Base-by-base conservation (phyloP, 2,329 filamentous ascomycete species). In the Paraphoma chrysanthemicola region DNA sequence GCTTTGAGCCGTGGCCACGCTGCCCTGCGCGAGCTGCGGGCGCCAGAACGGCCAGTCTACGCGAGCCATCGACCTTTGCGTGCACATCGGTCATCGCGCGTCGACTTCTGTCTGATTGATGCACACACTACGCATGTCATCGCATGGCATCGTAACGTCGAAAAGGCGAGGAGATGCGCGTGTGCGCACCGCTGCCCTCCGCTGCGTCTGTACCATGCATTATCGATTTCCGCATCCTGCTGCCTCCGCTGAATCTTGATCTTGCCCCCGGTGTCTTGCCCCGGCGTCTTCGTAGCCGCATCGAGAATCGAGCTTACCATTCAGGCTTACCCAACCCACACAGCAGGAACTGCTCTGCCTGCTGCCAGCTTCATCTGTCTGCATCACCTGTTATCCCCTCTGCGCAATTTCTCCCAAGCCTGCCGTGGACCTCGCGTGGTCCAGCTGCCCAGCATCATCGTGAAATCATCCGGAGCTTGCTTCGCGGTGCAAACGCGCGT, bases 381-480 rank as follows among this genome's bases (percentile, higher is more conserved):
- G 39, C 39, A 44, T 39, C 49, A 39, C 46, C 30, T 49, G 46
- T 41, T 50, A 12, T 44, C 29, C 18, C 41, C n/a, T 42, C 14
- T 36, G 18, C 16, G 36, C 17, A 10, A 39, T 53, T 49, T 41
- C 29, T 43, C 36, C 51, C 43, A 9, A 42, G 36, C 38, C 39
- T 48, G 54, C 54, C 56, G 55, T 54, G 53, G 41, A 48, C 51
- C 38, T 41, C 29, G 48, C 41, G 51, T 39, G 41, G 48, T 44
- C 47, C 43, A 49, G 49, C 23, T 28, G 23, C 44, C 31, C 48
- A 31, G 39, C 46, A 49, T 58, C 47, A 53, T 60, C 52, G 57
- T 68, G 62, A 68, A 62, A 57, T 60, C 62, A 57, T 53, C 29
- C 56, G 16, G 33, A 51, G 54, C 61, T 42, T 49, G 56, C 46